phyloP scores from a whole-genome alignment of 805 yeast genomes.

The Wickerhamomyces sydowiorum region DNA sequence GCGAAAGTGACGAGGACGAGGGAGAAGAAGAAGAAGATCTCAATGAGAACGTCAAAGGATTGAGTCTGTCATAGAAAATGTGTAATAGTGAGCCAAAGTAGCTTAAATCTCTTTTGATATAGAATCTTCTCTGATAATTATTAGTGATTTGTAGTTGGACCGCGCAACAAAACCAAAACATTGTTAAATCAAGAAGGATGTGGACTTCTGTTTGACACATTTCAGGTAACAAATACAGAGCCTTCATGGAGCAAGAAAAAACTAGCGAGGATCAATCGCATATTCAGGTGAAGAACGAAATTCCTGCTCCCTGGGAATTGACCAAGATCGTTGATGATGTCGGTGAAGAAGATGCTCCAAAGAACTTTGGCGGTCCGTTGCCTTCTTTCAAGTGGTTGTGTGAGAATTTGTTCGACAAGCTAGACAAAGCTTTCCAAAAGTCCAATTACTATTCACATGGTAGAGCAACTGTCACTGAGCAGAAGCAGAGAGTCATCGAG shows the following conservation, averaged over 20 bases:
- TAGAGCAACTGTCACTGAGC: conserved; percentile 6
- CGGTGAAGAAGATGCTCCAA: conserved; percentile 4
- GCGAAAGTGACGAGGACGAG: conserved; percentile 9
- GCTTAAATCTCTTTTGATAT: background rate
- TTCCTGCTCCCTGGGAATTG: background rate
- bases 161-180: too few species aligned
- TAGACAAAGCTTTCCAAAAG: conserved; percentile 19
- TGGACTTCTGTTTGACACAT: background rate
- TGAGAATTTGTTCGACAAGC: conserved; percentile 23
- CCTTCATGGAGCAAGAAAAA: too few species aligned
- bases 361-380: conserved; percentile 24
- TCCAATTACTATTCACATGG: conserved; percentile 5
- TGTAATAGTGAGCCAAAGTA: too few species aligned
- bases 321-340: background rate
- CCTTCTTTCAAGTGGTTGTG: conserved; percentile 34
- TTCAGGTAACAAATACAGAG: too few species aligned
- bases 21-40: conserved; percentile 15
- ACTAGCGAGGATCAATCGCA: background rate
- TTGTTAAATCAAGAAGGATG: too few species aligned
- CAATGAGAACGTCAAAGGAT: conserved; percentile 13
- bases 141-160: too few species aligned
- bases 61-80: too few species aligned
- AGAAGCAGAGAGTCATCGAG: conserved; percentile 24
- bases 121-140: background rate
- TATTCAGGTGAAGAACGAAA: background rate